Base-by-base conservation (phyloP, 78 protist genomes). In the Dictyostelium brefeldianum region DNA sequence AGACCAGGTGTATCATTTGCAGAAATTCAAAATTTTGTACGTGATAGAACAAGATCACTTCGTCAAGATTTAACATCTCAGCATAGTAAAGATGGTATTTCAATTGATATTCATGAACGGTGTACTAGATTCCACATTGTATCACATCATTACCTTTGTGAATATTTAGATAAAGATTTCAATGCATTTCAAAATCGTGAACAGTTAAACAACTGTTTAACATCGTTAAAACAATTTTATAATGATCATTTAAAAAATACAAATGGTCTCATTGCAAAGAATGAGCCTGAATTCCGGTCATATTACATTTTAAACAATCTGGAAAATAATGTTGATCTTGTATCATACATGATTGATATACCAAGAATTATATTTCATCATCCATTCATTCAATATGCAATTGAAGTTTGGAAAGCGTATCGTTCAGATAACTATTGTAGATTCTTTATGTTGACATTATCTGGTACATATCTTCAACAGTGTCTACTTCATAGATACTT, bases 11-110 rank as follows among this genome's bases (percentile, higher is more conserved):
- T 75, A 25, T 6, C 79, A 4, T 87, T 87, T 50, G 20, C 62
- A 29, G 93, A 87, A 78, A 87, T 87, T 50, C 93, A 87, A 64
- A 87, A 87, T 57, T 87, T 87, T 65, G 48, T 87, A 29, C 57
- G 93, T 29, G 93, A 87, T 77, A 80, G 93, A 62, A 47, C 85
- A n/a, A 41, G 93, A 27, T 64, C 80, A 41, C 4, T 87, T 4
- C 27, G 93, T 14, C 93, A 87, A 54, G 93, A 87, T 77, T 50
- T 87, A 14, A 87, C 93, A 1, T 50, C 74, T 2, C 93, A 87
- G 47, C 93, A 87, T 47, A 25, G 57, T 1, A 56, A 65, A 36
- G 93, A 64, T 12, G 77, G 50, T 9, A 62, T 77, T 14, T 87
- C 93, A 0, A 87, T 87, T 9, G 78, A 87, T 41, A 87, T 87